Evolutionary conservation across 2,329 filamentous ascomycete species (phyloP).

Genomic region (Diaporthe citrichinensis): DNA sequence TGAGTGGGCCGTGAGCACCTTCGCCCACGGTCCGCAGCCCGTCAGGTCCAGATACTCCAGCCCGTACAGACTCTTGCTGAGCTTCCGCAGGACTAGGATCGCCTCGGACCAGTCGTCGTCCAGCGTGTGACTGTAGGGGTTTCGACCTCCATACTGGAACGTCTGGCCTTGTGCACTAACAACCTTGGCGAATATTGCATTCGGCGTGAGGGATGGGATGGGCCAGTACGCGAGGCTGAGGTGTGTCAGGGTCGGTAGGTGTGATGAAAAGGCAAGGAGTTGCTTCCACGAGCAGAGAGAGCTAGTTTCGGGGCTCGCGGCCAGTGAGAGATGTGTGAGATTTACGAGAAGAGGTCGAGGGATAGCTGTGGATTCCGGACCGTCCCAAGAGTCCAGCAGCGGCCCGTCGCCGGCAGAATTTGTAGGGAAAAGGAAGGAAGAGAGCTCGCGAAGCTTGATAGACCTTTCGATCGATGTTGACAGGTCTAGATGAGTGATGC

Average conservation of each 20-base stretch:
- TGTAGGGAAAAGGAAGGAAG: constrained; percentile 64
- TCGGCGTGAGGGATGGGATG: constrained; percentile 69
- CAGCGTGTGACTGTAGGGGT: constrained; percentile 69
- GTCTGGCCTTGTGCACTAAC: constrained; percentile 58
- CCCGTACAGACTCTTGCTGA: constrained; percentile 68
- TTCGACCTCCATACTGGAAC: constrained; percentile 69
- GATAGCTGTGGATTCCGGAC: constrained; percentile 50
- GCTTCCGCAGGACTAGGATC: constrained; percentile 66
- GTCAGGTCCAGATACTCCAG: constrained; percentile 74
- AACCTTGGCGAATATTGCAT: constrained; percentile 64
- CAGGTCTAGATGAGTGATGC: constrained; percentile 68
- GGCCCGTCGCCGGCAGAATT: constrained; percentile 39
- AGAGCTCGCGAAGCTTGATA: constrained; percentile 66
- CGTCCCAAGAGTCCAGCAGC: constrained; percentile 69
- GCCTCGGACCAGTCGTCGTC: constrained; percentile 74
- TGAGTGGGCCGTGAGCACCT: constrained; percentile 59
- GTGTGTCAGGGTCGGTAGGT: constrained; percentile 69
- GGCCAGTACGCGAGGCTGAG: constrained; percentile 75
- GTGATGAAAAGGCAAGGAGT: constrained; percentile 67
- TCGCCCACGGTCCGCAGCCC: constrained; percentile 70
- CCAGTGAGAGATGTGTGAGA: constrained; percentile 73
- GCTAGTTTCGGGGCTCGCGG: constrained; percentile 55
- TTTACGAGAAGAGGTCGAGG: constrained; percentile 64
- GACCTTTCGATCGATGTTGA: constrained; percentile 65
- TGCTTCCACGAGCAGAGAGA: constrained; percentile 69